Evolutionary conservation across 306 rosid genomes (phyloP).

Genomic region (Herpetospermum pedunculosum): DNA sequence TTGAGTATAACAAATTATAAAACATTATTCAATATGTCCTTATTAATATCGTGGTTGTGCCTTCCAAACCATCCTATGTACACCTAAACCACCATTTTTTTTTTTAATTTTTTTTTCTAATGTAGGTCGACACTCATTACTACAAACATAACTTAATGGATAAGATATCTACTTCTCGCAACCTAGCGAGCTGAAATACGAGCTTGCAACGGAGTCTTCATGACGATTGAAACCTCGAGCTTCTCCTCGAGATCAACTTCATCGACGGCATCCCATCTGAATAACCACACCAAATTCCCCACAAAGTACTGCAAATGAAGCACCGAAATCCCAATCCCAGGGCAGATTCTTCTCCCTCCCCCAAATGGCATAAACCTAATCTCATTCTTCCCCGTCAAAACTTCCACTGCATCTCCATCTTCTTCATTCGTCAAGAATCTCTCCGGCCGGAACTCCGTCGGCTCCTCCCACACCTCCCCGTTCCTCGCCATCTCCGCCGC

Average conservation of each 20-base stretch:
- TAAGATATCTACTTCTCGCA: too few species aligned
- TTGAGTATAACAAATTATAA: too few species aligned
- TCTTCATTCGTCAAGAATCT: neutral
- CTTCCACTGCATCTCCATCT: neutral
- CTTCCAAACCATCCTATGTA: too few species aligned
- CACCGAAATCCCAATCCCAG: constrained; percentile 5
- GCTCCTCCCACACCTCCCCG: constrained; percentile 5
- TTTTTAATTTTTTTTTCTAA: too few species aligned
- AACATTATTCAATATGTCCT: too few species aligned
- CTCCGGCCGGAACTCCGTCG: constrained; percentile 10
- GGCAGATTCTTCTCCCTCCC: constrained; percentile 17
- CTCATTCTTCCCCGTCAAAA: constrained; percentile 1
- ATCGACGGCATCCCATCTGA: neutral
- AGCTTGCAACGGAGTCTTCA: constrained; percentile 11
- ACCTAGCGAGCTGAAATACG: neutral
- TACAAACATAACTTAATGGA: too few species aligned
- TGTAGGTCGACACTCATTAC: too few species aligned
- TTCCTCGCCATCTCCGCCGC: constrained; percentile 5
- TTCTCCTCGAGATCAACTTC: constrained; percentile 12
- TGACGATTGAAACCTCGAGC: constrained; percentile 4
- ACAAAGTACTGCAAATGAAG: constrained; percentile 14
- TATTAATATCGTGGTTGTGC: too few species aligned
- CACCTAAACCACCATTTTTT: too few species aligned
- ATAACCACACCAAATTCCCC: constrained; percentile 7
- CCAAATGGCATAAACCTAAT: constrained; percentile 10